Conservation (phyloP, 164 flowering plant species). For the Paratinospora sagittata region DNA sequence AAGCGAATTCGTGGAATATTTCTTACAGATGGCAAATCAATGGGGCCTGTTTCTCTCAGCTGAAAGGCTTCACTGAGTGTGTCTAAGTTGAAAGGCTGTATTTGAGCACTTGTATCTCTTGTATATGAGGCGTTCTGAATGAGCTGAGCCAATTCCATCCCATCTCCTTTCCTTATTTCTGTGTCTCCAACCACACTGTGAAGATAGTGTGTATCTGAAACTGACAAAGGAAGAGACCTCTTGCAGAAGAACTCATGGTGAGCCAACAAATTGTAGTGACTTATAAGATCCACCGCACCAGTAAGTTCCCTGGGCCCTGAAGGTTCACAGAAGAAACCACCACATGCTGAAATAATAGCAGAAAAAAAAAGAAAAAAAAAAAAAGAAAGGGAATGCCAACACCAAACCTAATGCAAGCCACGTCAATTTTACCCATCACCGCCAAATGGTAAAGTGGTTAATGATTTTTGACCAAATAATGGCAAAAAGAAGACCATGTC, state of each 20-base stretch:
- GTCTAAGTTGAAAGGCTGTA: conserved; percentile 73
- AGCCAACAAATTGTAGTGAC: conserved; percentile 60
- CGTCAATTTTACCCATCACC: not conserved
- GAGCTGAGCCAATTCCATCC: conserved; percentile 87
- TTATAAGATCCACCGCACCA: conserved; percentile 81
- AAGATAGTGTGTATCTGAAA: conserved; percentile 83
- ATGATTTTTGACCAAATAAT: not conserved
- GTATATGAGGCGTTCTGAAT: conserved; percentile 39
- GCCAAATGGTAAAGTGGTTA: not conserved
- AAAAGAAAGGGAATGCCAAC: conserved; percentile 1
- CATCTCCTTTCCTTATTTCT: conserved; percentile 85
- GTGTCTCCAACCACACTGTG: conserved; percentile 84
- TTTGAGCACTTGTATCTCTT: conserved; percentile 41
- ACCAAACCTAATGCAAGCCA: not conserved
- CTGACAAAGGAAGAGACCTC: conserved; percentile 60
- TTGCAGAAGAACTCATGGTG: conserved; percentile 88
- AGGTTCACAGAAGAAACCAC: conserved; percentile 3
- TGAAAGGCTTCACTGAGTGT: conserved; percentile 67
- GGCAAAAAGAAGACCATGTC: not conserved
- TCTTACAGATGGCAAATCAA: conserved; percentile 66
- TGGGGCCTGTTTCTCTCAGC: conserved; percentile 53
- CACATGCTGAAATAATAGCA: not conserved
- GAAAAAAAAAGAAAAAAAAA: too few species aligned
- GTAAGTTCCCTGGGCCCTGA: conserved; percentile 78
- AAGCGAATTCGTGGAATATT: not conserved